Evolutionary conservation across 257 asterid genomes (phyloP).

Genomic region (Lithospermum erythrorhizon): DNA sequence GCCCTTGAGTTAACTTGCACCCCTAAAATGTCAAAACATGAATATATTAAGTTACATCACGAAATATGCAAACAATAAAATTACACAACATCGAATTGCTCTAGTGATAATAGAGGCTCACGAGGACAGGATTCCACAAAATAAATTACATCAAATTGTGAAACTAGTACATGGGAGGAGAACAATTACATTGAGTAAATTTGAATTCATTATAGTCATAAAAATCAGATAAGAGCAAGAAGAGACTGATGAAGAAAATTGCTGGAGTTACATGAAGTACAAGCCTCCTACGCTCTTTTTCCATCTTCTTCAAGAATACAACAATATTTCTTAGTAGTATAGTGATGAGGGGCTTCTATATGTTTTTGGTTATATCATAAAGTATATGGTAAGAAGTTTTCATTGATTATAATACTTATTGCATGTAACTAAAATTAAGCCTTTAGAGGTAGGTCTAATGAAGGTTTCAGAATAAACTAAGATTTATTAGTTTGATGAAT

Average conservation of each 20-base stretch:
- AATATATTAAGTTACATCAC: background rate
- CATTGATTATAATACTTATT: background rate
- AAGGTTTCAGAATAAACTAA: too few relatives aligned
- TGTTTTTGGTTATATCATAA: too few relatives aligned
- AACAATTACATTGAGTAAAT: slow-evolving; percentile 2
- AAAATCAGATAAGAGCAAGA: slow-evolving; percentile 1
- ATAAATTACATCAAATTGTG: background rate
- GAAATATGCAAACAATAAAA: background rate
- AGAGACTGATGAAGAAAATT: background rate
- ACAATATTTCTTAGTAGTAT: background rate
- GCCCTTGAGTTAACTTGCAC: background rate
- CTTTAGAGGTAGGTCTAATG: background rate
- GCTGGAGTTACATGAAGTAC: background rate
- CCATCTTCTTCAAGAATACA: background rate
- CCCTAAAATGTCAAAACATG: background rate
- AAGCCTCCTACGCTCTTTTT: slow-evolving; percentile 1
- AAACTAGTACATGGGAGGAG: too few relatives aligned
- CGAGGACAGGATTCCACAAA: background rate
- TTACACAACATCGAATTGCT: background rate
- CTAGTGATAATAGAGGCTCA: background rate
- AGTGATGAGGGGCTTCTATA: too few relatives aligned
- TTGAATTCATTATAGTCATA: background rate
- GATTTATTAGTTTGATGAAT: too few relatives aligned
- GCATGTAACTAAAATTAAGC: background rate
- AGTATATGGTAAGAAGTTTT: too few relatives aligned